Percentiles rank a stretch among this genome's conserved stretches.
phyloP scores from a whole-genome alignment of 352 stramenopile genomes.

The Pythium vanterpoolii region DNA sequence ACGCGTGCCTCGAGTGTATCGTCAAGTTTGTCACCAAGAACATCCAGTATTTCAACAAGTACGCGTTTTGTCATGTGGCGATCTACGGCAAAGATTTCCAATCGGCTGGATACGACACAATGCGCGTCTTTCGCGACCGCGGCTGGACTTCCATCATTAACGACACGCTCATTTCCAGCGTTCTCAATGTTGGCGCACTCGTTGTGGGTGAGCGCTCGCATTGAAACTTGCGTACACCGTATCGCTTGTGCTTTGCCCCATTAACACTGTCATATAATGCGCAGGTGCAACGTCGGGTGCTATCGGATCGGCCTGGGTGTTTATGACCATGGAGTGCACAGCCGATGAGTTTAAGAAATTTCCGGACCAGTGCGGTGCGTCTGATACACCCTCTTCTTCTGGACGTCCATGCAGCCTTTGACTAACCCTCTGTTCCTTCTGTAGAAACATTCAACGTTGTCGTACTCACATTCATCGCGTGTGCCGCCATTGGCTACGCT shows the following conservation, averaged over 20 bases:
- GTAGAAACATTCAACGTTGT: conserved; percentile 86
- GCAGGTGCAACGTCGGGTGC: conserved; percentile 67
- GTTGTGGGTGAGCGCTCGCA: conserved; percentile 54
- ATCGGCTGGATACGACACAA: conserved; percentile 66
- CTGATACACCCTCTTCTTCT: background rate
- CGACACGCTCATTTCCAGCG: conserved; percentile 73
- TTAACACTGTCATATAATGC: background rate
- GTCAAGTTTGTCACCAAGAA: conserved; percentile 68
- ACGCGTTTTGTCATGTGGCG: conserved; percentile 80
- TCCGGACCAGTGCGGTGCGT: conserved; percentile 62
- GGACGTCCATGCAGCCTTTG: background rate
- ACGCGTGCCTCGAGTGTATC: conserved; percentile 82
- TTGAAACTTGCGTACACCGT: too few relatives aligned
- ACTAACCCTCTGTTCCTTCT: background rate
- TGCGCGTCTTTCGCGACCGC: conserved; percentile 77
- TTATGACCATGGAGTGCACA: conserved; percentile 69
- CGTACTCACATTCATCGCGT: conserved; percentile 71
- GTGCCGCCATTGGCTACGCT: conserved; percentile 70
- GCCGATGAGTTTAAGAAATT: conserved; percentile 34
- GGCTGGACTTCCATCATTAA: conserved; percentile 80
- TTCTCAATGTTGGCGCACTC: conserved; percentile 69
- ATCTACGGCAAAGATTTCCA: conserved; percentile 86
- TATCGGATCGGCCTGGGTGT: conserved; percentile 69
- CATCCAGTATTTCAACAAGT: conserved; percentile 87
- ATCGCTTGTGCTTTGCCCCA: background rate